Conservation (phyloP, 1,284 basidiomycete genomes). For the Blastosporella zonata region DNA sequence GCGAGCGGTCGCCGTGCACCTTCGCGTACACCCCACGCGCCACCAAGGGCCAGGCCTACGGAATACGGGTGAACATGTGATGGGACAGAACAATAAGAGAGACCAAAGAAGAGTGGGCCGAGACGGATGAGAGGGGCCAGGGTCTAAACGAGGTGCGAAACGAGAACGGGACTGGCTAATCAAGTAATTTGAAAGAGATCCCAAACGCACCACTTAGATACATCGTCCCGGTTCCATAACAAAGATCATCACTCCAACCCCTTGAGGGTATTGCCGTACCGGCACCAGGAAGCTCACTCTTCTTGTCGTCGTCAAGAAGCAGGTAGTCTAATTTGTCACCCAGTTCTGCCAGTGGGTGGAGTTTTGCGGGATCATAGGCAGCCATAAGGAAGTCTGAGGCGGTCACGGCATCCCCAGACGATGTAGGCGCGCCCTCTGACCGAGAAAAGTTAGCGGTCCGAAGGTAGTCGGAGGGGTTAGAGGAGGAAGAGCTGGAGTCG, state of each 20-base stretch:
- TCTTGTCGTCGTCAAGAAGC: conserved; percentile 91
- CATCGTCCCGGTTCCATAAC: conserved; percentile 98
- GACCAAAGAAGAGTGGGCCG: conserved; percentile 49
- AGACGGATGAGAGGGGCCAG: conserved; percentile 54
- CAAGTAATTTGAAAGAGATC: conserved; percentile 61
- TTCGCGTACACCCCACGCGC: conserved; percentile 94
- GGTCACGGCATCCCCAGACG: conserved; percentile 58
- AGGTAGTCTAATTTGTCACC: conserved; percentile 91
- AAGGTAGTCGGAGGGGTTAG: conserved; percentile 48
- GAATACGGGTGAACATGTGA: conserved; percentile 69
- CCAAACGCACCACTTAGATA: conserved; percentile 88
- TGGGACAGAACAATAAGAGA: conserved; percentile 70
- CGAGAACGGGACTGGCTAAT: conserved; percentile 44
- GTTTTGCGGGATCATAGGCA: conserved; percentile 83
- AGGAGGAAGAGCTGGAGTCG: conserved; percentile 33
- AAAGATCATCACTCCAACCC: conserved; percentile 99
- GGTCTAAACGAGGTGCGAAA: conserved; percentile 45
- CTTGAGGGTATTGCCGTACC: conserved; percentile 86
- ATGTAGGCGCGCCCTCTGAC: conserved; percentile 34
- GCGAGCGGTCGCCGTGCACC: conserved; percentile 85
- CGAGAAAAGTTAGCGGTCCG: conserved; percentile 56
- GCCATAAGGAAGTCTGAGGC: conserved; percentile 82
- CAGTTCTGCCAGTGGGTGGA: conserved; percentile 88
- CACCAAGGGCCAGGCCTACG: conserved; percentile 90
- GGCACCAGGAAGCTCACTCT: conserved; percentile 81